A percentile compares a stretch with the other conserved stretches of the same genome.
These are phyloP conservation scores for Pythium utonaiense DNA, from an alignment of 352 stramenopile genomes.

Conservation along the genomic window DNA sequence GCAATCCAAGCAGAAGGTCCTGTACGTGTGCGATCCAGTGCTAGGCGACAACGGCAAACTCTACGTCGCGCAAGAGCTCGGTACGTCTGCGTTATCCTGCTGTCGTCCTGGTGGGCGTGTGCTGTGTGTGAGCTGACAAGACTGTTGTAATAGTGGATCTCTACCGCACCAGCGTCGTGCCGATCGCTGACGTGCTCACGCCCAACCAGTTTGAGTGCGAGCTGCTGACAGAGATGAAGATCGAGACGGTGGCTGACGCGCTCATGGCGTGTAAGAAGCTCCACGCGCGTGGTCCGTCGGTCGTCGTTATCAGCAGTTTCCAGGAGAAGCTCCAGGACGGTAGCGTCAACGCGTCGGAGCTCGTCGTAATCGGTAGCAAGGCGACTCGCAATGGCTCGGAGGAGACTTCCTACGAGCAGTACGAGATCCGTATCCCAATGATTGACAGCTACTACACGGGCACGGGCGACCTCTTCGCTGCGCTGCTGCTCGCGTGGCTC, in stretches of 20 bases:
- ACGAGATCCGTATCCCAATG: conserved; percentile 68
- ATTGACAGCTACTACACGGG: conserved; percentile 85
- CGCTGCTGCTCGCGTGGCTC: conserved; percentile 80
- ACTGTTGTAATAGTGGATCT: conserved; percentile 50
- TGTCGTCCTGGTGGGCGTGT: conserved; percentile 3
- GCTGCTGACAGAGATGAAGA: conserved; percentile 64
- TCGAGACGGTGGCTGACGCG: conserved; percentile 62
- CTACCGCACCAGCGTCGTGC: conserved; percentile 72
- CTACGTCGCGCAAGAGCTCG: conserved; percentile 76
- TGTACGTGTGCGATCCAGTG: conserved; percentile 85
- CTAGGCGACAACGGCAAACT: conserved; percentile 78
- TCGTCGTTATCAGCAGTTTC: conserved; percentile 85
- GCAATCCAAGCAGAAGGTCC: conserved; percentile 40
- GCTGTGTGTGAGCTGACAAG: too few species aligned
- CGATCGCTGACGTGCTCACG: conserved; percentile 81
- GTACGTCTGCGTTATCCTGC: conserved; percentile 28
- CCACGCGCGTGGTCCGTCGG: conserved; percentile 59
- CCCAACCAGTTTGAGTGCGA: conserved; percentile 88
- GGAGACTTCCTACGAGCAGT: conserved; percentile 53
- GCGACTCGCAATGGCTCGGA: neutral
- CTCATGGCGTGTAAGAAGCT: conserved; percentile 71
- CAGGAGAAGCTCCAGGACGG: conserved; percentile 33
- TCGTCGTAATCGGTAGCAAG: conserved; percentile 71
- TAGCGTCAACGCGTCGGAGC: conserved; percentile 27
- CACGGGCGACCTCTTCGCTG: conserved; percentile 79